These are phyloP conservation scores for Penicillium pancosmium DNA, from an alignment of 495 filamentous ascomycete species.

Conservation along the genomic window DNA sequence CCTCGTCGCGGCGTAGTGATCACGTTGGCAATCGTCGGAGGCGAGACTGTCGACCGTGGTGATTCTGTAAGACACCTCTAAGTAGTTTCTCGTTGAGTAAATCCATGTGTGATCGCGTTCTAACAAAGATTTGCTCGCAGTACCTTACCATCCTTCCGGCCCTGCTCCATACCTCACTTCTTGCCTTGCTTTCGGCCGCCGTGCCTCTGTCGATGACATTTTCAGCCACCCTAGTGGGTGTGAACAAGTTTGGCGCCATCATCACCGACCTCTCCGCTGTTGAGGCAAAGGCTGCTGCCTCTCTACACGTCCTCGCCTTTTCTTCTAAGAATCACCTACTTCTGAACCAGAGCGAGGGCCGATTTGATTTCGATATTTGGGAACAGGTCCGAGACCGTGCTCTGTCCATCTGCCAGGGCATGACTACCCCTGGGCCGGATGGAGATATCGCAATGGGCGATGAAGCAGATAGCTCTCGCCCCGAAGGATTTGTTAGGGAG, in stretches of 20 bases:
- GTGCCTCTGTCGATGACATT: constrained; percentile 73
- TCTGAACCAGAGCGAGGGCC: constrained; percentile 78
- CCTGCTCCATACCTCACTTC: constrained; percentile 69
- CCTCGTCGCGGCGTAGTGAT: constrained; percentile 46
- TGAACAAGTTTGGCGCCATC: constrained; percentile 54
- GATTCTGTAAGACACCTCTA: constrained; percentile 54
- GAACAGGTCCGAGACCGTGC: constrained; percentile 68
- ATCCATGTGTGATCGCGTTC: not conserved
- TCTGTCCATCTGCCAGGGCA: constrained; percentile 61
- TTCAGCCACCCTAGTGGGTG: constrained; percentile 63
- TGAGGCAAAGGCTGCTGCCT: constrained; percentile 59
- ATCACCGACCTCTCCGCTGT: constrained; percentile 57
- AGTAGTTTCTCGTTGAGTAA: not conserved
- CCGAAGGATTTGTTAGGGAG: constrained; percentile 66
- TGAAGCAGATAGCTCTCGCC: constrained; percentile 36
- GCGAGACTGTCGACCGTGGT: constrained; percentile 69
- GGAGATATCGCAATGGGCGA: constrained; percentile 48
- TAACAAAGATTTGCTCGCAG: constrained; percentile 44
- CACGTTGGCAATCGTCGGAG: constrained; percentile 41
- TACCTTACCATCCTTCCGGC: constrained; percentile 74
- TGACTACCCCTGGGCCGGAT: constrained; percentile 37
- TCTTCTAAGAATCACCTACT: constrained; percentile 74
- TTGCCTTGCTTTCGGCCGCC: constrained; percentile 75
- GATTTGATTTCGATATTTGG: constrained; percentile 78
- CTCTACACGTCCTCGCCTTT: constrained; percentile 78